A percentile compares a stretch with the other conserved stretches of the same genome.
Conservation (phyloP, 2,329 filamentous ascomycete genomes). For the Davidsoniella australis region DNA sequence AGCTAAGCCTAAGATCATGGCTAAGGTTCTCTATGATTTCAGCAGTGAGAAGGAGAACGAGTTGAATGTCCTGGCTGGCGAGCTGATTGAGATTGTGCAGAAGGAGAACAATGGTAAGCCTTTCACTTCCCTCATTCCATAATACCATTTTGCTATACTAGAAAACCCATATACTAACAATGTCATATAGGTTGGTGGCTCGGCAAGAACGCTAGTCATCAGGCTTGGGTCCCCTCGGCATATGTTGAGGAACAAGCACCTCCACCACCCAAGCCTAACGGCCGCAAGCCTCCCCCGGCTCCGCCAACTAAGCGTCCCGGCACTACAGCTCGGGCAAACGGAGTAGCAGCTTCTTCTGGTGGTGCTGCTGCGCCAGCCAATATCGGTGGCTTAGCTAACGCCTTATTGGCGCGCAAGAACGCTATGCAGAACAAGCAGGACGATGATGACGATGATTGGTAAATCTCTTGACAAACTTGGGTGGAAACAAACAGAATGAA, state of each 20-base stretch:
- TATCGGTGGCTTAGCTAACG: constrained; percentile 59
- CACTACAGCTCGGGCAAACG: constrained; percentile 48
- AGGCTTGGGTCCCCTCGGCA: constrained; percentile 86
- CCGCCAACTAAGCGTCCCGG: constrained; percentile 69
- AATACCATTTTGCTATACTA: constrained; percentile 14
- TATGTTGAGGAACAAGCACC: constrained; percentile 76
- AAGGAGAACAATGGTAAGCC: constrained; percentile 83
- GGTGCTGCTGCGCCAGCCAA: constrained; percentile 48
- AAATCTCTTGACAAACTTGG: constrained; percentile 10
- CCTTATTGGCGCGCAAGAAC: constrained; percentile 57
- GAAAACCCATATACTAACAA: constrained; percentile 20
- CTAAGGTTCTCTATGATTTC: constrained; percentile 88
- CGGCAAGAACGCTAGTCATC: constrained; percentile 53
- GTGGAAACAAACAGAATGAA: constrained; percentile 3
- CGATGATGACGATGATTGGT: constrained; percentile 59
- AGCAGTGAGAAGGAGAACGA: constrained; percentile 70
- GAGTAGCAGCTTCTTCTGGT: constrained; percentile 46
- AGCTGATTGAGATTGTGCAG: constrained; percentile 76
- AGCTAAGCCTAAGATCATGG: constrained; percentile 50
- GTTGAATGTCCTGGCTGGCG: constrained; percentile 60
- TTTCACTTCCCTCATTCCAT: constrained; percentile 6
- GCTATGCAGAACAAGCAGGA: constrained; percentile 56
- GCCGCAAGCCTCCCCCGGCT: constrained; percentile 57
- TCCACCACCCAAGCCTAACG: constrained; percentile 24
- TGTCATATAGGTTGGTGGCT: constrained; percentile 73